These are phyloP conservation scores for Epichloe gansuensis DNA, from an alignment of 2,329 filamentous ascomycete genomes.

Conservation along the genomic window DNA sequence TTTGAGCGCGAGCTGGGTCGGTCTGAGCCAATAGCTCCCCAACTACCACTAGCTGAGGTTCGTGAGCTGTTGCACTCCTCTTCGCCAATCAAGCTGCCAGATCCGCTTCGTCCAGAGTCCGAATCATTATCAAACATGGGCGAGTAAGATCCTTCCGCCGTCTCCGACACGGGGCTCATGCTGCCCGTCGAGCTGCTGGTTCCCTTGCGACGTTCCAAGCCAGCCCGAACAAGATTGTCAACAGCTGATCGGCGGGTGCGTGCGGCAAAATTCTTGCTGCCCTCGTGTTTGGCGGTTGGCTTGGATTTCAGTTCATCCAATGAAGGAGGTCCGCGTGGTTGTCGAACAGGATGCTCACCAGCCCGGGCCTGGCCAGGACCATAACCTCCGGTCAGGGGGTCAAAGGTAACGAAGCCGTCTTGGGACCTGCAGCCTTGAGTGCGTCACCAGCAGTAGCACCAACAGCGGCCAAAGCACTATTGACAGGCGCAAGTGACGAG, in stretches of 20 bases:
- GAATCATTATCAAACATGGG: constrained; percentile 63
- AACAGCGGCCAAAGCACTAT: constrained; percentile 33
- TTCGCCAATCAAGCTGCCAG: constrained; percentile 70
- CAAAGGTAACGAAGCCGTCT: constrained; percentile 66
- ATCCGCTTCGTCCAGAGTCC: constrained; percentile 58
- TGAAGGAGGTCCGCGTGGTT: constrained; percentile 83
- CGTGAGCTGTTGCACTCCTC: constrained; percentile 59
- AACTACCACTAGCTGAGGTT: constrained; percentile 59
- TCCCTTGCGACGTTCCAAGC: constrained; percentile 71
- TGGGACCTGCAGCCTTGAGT: constrained; percentile 55
- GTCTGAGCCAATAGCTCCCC: constrained; percentile 77
- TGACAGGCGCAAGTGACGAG: constrained; percentile 57
- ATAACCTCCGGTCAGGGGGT: constrained; percentile 78
- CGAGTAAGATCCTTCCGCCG: constrained; percentile 52
- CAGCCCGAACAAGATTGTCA: constrained; percentile 81
- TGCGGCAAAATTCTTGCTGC: constrained; percentile 93
- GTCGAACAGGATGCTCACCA: constrained; percentile 86
- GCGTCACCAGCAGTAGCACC: constrained; percentile 28
- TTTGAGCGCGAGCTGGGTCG: constrained; percentile 62
- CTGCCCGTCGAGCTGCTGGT: constrained; percentile 61
- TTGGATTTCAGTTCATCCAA: constrained; percentile 83
- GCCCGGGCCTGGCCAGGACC: constrained; percentile 86
- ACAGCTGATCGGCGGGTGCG: constrained; percentile 87
- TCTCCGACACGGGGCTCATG: constrained; percentile 84
- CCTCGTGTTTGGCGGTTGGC: constrained; percentile 86